phyloP scores from a whole-genome alignment of 768 basidiomycete genomes.

The Lanmaoa rubissima region DNA sequence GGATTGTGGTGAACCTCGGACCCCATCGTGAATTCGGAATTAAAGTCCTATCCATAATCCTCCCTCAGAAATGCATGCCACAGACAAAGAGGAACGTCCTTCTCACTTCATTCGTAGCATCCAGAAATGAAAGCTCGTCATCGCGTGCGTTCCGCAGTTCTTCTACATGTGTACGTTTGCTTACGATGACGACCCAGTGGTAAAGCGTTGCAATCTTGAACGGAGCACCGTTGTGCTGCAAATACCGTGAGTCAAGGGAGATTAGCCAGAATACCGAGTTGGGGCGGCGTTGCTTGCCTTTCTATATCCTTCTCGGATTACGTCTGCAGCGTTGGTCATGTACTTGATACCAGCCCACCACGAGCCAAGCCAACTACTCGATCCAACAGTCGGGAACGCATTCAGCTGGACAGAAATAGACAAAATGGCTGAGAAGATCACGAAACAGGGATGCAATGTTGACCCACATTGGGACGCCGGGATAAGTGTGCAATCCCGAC shows the following conservation, averaged over 20 bases:
- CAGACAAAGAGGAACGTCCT: rapidly evolving
- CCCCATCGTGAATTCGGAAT: constrained; percentile 37
- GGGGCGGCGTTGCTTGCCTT: constrained; percentile 18
- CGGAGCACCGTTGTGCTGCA: constrained; percentile 24
- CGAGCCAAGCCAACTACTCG: constrained; percentile 24
- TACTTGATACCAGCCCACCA: constrained; percentile 23
- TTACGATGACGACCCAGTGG: constrained; percentile 40
- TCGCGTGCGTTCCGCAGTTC: constrained; percentile 41
- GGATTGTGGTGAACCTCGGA: constrained; percentile 24
- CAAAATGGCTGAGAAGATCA: neutral
- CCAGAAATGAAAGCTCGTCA: constrained; percentile 35
- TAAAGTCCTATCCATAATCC: constrained; percentile 31
- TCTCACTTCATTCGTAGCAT: constrained; percentile 35
- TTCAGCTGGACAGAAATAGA: constrained; percentile 15
- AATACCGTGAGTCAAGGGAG: neutral
- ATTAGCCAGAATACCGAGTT: neutral
- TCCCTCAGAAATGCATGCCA: neutral
- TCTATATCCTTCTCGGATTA: constrained; percentile 32
- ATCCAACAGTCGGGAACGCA: constrained; percentile 30
- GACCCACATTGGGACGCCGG: neutral
- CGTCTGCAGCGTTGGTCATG: constrained; percentile 12
- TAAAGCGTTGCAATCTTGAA: constrained; percentile 32
- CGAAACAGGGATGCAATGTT: neutral
- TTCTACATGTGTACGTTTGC: constrained; percentile 31
- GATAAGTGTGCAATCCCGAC: neutral